A percentile compares a stretch with the other conserved stretches of the same genome.
phyloP scores from a whole-genome alignment of 352 stramenopile genomes.

The Globisporangium okanoganense region DNA sequence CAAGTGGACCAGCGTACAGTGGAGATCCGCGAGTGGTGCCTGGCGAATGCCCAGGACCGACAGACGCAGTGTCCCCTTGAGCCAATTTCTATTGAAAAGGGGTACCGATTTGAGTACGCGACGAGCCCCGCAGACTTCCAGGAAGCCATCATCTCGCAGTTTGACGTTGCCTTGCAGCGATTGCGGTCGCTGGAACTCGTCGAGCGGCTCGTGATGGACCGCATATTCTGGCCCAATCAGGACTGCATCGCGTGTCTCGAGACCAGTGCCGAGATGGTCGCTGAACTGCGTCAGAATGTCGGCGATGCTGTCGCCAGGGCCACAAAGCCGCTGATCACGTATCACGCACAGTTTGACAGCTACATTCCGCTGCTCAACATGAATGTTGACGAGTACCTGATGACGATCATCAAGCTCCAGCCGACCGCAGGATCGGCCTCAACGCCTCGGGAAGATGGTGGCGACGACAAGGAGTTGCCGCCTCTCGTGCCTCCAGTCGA shows the following conservation, averaged over 20 bases:
- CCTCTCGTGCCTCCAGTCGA: constrained; percentile 62
- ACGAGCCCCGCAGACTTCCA: constrained; percentile 67
- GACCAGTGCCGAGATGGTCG: constrained; percentile 57
- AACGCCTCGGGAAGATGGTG: constrained; percentile 26
- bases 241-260: constrained; percentile 87
- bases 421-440: constrained; percentile 16
- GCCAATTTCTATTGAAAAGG: constrained; percentile 33
- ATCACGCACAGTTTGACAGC: constrained; percentile 75
- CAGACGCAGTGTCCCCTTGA: constrained; percentile 55
- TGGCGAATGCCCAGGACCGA: constrained; percentile 47
- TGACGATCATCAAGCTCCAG: constrained; percentile 49
- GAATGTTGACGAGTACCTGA: constrained; percentile 83
- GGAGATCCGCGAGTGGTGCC: constrained; percentile 64
- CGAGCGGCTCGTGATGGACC: constrained; percentile 93
- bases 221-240: constrained; percentile 94
- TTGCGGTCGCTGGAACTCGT: constrained; percentile 88
- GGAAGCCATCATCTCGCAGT: constrained; percentile 58
- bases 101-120: constrained; percentile 77
- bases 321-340: constrained; percentile 60
- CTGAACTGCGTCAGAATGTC: constrained; percentile 48
- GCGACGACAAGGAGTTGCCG: constrained; percentile 36
- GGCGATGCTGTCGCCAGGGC: constrained; percentile 35
- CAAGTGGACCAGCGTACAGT: constrained; percentile 42
- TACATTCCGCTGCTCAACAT: constrained; percentile 91
- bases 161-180: constrained; percentile 77